Evolutionary conservation across 768 basidiomycete species (phyloP), one percentile per base, ranked within the genome.

Genomic region (Rhizopogon salebrosus): DNA sequence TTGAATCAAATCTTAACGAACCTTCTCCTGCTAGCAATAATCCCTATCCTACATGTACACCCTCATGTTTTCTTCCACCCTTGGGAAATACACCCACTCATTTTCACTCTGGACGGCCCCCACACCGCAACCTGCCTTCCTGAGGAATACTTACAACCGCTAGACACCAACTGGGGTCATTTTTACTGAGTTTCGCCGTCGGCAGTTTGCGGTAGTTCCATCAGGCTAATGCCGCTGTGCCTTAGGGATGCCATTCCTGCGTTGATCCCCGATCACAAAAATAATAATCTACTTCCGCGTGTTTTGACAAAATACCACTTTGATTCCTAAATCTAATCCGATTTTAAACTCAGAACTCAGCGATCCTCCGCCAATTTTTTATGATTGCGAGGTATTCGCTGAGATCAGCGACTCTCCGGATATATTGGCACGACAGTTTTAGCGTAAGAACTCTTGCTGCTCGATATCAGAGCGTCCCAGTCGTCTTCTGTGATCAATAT

Each of bases 191-290:
- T 18, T 23, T 35, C 42, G 29, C 42, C 36, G 37, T 52, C 65
- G 67, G 67, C 66, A 68, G 34, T 51, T 61, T 60, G 63, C 67
- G 67, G 61, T 60, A 45, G 65, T 57, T 49, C 52, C 51, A 55
- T 55, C 54, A 55, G 43, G 53, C 51, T 54, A 60, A 52, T 56
- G 49, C 60, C 67, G 57, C 41, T 27, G 69, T 69, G 58, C 67
- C 67, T 69, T 49, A 55, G 52, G 57, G 54, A 58, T 65, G 63
- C 53, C 31, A 66, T 66, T 61, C 67, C 71, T 74, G 69, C 69
- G 68, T 74, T 83, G 81, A 83, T 83, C 81, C 79, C 79, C 74
- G 79, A 83, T 83, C 81, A 83, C 72, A 63, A 58, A 67, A 63
- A 66, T 48, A 63, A 62, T 67, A 54, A 61, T 71, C 57, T 69